phyloP scores from a whole-genome alignment of 208 protist genomes.

The Leishmania turanica region DNA sequence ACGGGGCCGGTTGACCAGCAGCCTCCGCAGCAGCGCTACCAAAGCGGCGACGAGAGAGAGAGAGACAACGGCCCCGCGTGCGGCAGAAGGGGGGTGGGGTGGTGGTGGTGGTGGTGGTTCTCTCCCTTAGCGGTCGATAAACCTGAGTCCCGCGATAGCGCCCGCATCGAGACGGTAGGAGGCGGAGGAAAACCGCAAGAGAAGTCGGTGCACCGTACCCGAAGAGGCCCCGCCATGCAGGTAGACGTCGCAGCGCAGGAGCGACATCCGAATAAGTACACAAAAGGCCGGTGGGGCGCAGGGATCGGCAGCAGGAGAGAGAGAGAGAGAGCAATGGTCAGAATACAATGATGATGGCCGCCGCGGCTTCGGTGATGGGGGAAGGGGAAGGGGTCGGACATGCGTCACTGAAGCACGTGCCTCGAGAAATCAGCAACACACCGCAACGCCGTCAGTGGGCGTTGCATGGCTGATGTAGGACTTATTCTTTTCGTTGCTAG shows the following conservation, averaged over 20 bases:
- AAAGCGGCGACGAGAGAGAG: background rate
- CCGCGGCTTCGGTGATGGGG: background rate
- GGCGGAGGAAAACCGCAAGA: background rate
- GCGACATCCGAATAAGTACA: background rate
- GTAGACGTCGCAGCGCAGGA: background rate
- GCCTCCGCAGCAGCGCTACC: background rate
- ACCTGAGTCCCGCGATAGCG: background rate
- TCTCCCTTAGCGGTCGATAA: background rate
- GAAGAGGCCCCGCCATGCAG: background rate
- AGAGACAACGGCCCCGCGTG: background rate
- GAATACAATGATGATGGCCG: background rate
- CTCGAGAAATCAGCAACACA: constrained; percentile 1
- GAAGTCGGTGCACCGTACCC: background rate
- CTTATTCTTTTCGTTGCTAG: too few species aligned
- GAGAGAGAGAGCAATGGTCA: too few species aligned
- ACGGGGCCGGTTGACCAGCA: background rate
- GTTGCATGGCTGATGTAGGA: background rate
- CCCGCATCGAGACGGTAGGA: background rate
- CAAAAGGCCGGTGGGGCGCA: background rate
- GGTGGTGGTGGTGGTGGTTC: too few species aligned
- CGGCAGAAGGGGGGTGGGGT: too few species aligned
- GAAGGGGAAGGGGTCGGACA: background rate
- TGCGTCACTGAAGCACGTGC: background rate
- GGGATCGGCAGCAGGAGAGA: background rate
- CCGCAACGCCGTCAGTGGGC: background rate